Base-by-base conservation (phyloP, 1,284 basidiomycete genomes). In the Ustilago shanxiensis region DNA sequence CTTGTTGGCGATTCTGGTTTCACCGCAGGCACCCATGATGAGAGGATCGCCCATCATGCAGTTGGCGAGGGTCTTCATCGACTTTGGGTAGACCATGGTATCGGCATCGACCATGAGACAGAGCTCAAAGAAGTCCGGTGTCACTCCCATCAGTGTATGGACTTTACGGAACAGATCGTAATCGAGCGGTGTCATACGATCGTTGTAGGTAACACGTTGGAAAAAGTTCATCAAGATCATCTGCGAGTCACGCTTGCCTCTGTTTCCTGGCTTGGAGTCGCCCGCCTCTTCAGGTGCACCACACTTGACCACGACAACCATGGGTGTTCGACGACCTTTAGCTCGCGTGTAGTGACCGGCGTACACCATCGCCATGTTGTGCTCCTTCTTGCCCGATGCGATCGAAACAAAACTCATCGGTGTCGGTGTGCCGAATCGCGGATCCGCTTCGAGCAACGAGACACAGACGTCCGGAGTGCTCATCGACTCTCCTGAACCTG, bases 201-300 rank as follows among this genome's bases (percentile, higher is more conserved):
- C 97, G 86, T 99, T 98, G 88, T 98, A 99, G 14, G 97, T 99
- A 82, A 98, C 95, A 53, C 94, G 92, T 60, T 95, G 95, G 89
- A 99, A 98, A 87, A 99, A 99, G 88, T 98, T 98, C 96, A 99
- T 99, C 80, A 99, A 89, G 82, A 99, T 93, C 82, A 99, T 92
- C 86, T 99, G 97, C 87, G 94, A 95, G 88, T 99, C 97, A 59
- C 97, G 93, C 87, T 99, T 99, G 79, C 97, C 97, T 79, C 97
- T 90, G 88, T 99, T 99, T 18, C 97, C 97, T 2, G 96, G 95
- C 86, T 99, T 99, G 88, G 92, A 92, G 73, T 95, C 95, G 11
- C 88, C 88, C 16, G 89, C 88, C 57, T 88, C 88, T 3, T 88
- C 87, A 81, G 94, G 92, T 56, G 92, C 94, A 44, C 97, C 96